Base-by-base conservation (phyloP, 805 yeast species). In the Suhomyces pyralidae region DNA sequence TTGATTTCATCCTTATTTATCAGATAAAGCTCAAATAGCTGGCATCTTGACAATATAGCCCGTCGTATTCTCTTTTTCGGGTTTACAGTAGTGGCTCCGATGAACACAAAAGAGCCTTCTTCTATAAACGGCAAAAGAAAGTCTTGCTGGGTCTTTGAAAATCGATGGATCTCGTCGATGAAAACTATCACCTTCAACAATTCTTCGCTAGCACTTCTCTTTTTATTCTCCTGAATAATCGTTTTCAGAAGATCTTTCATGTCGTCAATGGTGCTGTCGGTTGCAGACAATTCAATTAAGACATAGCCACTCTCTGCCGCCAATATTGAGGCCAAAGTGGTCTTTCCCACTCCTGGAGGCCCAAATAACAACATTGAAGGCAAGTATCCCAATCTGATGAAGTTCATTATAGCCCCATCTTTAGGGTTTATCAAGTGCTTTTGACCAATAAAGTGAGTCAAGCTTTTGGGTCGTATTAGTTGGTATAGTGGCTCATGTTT, bases 341-440 rank as follows among this genome's bases (percentile, higher is more conserved):
- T 94, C 64, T 94, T 94, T 77, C 94, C 93, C 2, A 90, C 92
- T 0, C 99, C 99, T 1, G 97, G 96, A 0, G 96, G 96, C 0
- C 99, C 99, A 88, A 94, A 88, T 5, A 94, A 70, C 1, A 94
- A 83, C 83, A 94, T 78, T 0, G 97, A 90, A 1, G 97, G 97
- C 7, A 88, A 73, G 46, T 77, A 73, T n/a, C 86, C 82, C 68
- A 79, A 70, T 36, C 79, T 76, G 1, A 92, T 76, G 55, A 88
- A 88, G 45, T 84, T 84, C 25, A 83, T 71, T 2, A 93, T 70
- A 2, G 85, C 73, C 0, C 97, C 96, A 7, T 76, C 73, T 10
- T 55, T 45, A 1, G 71, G 68, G 0, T 88, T 86, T 4, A 93
- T 74, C 2, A 94, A 69, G 68, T 92, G 96, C 12, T 76, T 72